Evolutionary conservation across 305 asterid species (phyloP), one percentile per base, ranked within the genome.

Genomic region (Rubia occidens): DNA sequence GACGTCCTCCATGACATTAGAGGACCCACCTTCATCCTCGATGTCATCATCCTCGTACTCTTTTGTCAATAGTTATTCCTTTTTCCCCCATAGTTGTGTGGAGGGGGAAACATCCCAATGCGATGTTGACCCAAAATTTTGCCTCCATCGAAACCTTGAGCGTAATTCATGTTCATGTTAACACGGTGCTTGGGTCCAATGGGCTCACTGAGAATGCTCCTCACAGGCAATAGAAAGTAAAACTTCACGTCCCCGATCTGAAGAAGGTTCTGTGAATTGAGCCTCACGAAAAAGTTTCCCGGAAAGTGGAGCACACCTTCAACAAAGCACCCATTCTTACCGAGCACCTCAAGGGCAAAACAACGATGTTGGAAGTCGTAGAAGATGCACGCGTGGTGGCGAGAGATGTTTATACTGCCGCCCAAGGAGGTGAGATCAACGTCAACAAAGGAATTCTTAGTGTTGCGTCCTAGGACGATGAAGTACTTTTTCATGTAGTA

Each of bases 401-500:
- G 97, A 72, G 96, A 88, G 81, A 93, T 90, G 88, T 90, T 93
- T 96, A 94, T 90, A 10, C 96, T 95, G 21, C 98, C 97, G 77
- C 96, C 98, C 71, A 93, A 91, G 63, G 98, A 90, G 55, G 96
- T 87, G 80, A 90, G 95, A 73, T 90, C 97, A 73, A 93, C 95
- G 68, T 94, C 97, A 58, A 94, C 98, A 0, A 96, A 77, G 10
- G 98, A 94, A 70, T 94, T 94, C 85, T 90, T 90, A 73, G 98
- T 90, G 81, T 85, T 90, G 40, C 98, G 96, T 65, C 97, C 97
- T 29, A 90, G 85, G 35, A 94, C 74, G n/a, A 94, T 94, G 81
- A 97, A 94, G 85, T 94, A 94, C 42, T 96, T 90, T 72, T 93
- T 97, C 98, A 93, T 93, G 77, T 87, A 93, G 78, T 90, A 93